These are phyloP conservation scores for Mycena venus DNA, from an alignment of 768 basidiomycete species.

Conservation along the genomic window DNA sequence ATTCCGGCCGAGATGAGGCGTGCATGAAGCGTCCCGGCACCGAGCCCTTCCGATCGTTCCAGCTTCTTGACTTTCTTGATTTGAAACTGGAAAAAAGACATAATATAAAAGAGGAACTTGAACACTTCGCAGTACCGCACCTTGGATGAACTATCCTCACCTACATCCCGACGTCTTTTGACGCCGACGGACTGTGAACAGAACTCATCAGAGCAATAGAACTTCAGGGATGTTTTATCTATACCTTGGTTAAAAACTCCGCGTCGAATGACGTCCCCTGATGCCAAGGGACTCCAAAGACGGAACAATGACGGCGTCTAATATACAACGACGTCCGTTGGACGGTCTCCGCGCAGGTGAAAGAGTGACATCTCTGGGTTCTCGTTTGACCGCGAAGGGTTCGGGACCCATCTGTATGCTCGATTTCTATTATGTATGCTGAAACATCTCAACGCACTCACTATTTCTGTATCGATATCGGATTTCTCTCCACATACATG, in stretches of 20 bases:
- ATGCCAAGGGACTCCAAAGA: not conserved
- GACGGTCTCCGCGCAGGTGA: not conserved
- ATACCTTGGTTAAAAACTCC: not conserved
- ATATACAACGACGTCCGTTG: not conserved
- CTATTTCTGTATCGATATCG: no score
- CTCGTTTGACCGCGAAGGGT: not conserved
- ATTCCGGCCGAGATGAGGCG: constrained; percentile 9
- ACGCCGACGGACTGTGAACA: not conserved
- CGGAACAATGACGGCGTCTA: not conserved
- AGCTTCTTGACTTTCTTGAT: constrained; percentile 20
- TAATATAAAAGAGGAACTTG: not conserved
- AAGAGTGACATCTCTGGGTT: not conserved
- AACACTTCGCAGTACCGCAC: not conserved
- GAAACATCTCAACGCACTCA: not conserved
- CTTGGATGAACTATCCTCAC: not conserved
- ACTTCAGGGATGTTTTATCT: not conserved
- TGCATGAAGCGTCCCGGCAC: constrained; percentile 10
- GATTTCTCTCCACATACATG: no score
- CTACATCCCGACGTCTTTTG: not conserved
- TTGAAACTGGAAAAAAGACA: not conserved
- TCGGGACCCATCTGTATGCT: not conserved
- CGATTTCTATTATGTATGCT: not conserved
- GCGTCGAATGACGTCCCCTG: not conserved
- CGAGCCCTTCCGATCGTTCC: constrained; percentile 5
- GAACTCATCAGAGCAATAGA: not conserved